A percentile compares a stretch with the other conserved stretches of the same genome.
These are phyloP conservation scores for Phytophthora niederhauseri DNA, from an alignment of 352 stramenopile species.

Conservation along the genomic window DNA sequence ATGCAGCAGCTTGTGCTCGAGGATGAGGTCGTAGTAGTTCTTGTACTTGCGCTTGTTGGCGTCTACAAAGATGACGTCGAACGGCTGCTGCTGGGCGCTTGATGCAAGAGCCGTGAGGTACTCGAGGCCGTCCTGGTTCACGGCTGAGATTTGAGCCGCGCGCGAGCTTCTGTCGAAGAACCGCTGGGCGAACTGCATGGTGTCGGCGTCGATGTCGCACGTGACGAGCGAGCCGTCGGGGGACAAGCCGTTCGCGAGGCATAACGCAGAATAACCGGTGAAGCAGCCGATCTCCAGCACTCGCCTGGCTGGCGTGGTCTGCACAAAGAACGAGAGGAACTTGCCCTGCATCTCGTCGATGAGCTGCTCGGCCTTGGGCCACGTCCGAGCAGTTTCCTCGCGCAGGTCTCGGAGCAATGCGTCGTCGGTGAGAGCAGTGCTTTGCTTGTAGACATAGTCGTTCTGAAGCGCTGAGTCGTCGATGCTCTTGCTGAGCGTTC, in stretches of 20 bases:
- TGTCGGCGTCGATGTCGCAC: constrained; percentile 60
- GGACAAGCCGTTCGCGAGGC: constrained; percentile 66
- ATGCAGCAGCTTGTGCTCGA: constrained; percentile 72
- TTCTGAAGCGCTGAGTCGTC: constrained; percentile 30
- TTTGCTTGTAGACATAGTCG: constrained; percentile 36
- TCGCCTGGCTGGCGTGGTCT: constrained; percentile 66
- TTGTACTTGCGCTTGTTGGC: constrained; percentile 93
- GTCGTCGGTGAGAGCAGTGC: constrained; percentile 31
- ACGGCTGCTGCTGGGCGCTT: constrained; percentile 36
- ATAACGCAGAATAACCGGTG: constrained; percentile 93
- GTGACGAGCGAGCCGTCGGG: constrained; percentile 44
- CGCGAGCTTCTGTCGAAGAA: constrained; percentile 58
- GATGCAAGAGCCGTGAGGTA: constrained; percentile 37
- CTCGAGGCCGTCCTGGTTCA: constrained; percentile 51
- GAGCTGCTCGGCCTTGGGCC: constrained; percentile 61
- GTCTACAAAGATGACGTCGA: constrained; percentile 96
- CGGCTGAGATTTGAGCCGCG: constrained; percentile 40
- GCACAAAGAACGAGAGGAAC: constrained; percentile 75
- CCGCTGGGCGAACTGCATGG: constrained; percentile 51
- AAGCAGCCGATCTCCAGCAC: constrained; percentile 95
- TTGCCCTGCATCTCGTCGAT: constrained; percentile 68
- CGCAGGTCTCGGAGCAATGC: constrained; percentile 50
- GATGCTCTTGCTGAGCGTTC: constrained; percentile 36
- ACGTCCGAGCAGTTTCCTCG: constrained; percentile 40
- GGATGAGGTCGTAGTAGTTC: constrained; percentile 87